Percentiles rank a stretch among this genome's conserved stretches.
Conservation (phyloP, 768 basidiomycete genomes). For the Suillus alpinus region DNA sequence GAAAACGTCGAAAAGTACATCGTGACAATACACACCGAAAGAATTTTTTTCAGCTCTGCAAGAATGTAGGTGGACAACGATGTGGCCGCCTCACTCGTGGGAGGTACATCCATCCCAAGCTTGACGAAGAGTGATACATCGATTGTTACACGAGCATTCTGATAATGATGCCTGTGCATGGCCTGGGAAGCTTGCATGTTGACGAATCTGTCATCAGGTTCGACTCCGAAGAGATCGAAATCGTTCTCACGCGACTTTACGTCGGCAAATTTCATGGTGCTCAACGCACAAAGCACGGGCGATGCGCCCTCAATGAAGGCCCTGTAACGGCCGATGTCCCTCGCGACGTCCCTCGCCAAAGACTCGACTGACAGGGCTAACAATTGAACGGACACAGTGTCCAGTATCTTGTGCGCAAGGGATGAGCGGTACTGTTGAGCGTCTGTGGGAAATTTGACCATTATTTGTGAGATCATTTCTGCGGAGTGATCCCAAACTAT, state of each 20-base stretch:
- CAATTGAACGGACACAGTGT: constrained; percentile 20
- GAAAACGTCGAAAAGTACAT: too few species aligned
- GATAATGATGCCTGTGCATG: constrained; percentile 17
- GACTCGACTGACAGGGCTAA: constrained; percentile 19
- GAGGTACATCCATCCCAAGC: constrained; percentile 27
- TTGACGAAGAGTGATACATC: constrained; percentile 29
- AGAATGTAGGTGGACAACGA: constrained; percentile 16
- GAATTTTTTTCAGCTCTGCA: too few species aligned
- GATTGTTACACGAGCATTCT: constrained; percentile 12
- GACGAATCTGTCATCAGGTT: constrained; percentile 4
- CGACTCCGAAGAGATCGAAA: constrained; percentile 6
- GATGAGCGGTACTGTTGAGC: constrained; percentile 21
- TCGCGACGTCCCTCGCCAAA: constrained; percentile 9
- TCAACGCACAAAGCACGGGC: too few species aligned
- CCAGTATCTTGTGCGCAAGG: constrained; percentile 19
- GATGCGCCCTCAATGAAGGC: constrained; percentile 21
- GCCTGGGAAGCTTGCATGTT: constrained; percentile 25
- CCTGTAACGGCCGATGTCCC: constrained; percentile 15
- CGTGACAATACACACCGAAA: too few species aligned
- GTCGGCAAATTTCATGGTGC: too few species aligned
- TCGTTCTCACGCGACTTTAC: background rate
- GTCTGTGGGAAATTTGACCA: too few species aligned
- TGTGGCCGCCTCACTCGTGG: constrained; percentile 16
- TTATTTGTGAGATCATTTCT: constrained; percentile 25
- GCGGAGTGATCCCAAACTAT: constrained; percentile 13